phyloP scores from a whole-genome alignment of 805 yeast genomes.

The Osmozyma mogii region DNA sequence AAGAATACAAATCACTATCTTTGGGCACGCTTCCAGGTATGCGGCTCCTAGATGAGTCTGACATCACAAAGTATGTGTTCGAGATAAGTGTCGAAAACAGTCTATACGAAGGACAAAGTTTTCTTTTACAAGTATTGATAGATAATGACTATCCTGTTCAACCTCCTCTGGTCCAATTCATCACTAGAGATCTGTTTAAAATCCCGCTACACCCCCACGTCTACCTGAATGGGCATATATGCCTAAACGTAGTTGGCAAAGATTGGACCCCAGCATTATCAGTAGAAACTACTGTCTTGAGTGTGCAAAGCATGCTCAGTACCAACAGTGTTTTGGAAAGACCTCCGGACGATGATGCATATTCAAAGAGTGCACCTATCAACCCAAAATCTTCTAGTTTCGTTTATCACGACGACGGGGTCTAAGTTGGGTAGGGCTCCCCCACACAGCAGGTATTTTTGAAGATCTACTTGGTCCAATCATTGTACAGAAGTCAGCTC shows the following conservation, averaged over 20 bases:
- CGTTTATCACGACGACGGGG: slow-evolving; percentile 53
- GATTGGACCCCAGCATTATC: slow-evolving; percentile 64
- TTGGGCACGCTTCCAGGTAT: slow-evolving; percentile 6
- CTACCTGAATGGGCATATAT: slow-evolving; percentile 73
- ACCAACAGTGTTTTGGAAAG: slow-evolving; percentile 39
- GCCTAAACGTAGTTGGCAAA: slow-evolving; percentile 55
- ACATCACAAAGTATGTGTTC: slow-evolving; percentile 5
- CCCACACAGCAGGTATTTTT: not conserved
- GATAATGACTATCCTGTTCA: slow-evolving; percentile 11
- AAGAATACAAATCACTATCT: slow-evolving; percentile 7
- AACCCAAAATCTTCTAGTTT: slow-evolving; percentile 48
- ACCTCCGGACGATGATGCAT: slow-evolving; percentile 50
- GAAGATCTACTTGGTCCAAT: not conserved
- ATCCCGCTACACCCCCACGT: slow-evolving; percentile 72
- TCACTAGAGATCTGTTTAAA: not conserved
- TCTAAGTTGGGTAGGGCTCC: slow-evolving; percentile 9
- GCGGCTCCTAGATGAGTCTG: slow-evolving; percentile 5
- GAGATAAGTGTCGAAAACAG: slow-evolving; percentile 5
- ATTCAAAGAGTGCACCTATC: slow-evolving; percentile 45
- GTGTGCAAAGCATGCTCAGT: slow-evolving; percentile 58
- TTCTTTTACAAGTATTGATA: slow-evolving; percentile 6
- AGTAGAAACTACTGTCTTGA: slow-evolving; percentile 40
- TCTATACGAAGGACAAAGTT: slow-evolving; percentile 5
- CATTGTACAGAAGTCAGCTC: no score
- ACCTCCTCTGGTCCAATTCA: slow-evolving; percentile 11